Evolutionary conservation across 306 rosid genomes (phyloP), one percentile per base, ranked within the genome.

Genomic region (Malus asiatica): DNA sequence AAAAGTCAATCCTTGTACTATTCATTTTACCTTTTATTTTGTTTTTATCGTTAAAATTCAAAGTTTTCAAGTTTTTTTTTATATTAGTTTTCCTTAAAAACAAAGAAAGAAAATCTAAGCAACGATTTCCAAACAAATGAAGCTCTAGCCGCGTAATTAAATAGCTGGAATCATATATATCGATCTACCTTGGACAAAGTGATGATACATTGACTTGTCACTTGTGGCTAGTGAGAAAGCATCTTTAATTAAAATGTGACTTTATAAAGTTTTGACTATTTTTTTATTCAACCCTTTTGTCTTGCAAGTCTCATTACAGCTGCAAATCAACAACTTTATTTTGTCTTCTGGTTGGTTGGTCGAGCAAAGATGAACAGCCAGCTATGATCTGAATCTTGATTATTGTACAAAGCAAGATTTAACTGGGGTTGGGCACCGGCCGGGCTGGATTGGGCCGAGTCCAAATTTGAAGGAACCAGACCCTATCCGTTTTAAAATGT

Each of bases 271-370:
- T 45, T 64, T 72, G 75, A 81, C 71, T 66, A 65, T 44, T 63
- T 57, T 66, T 53, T 64, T 30, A 55, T 11, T 63, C 29, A n/a
- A 58, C 27, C 27, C 59, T 27, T 53, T 11, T 27, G 4, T 42
- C 22, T 30, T 18, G 66, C 53, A 35, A 22, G 72, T 40, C 51
- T 63, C 64, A 79, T 57, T 71, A 42, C 73, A 80, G 79, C 76
- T 80, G 79, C 67, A 68, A 22, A 55, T 70, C 23, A 42, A 44
- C 55, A 1, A 64, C 52, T 25, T 7, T 66, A 32, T 4, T 40
- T 10, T 4, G 20, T 59, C 38, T 40, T 52, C 30, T 45, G 30
- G 46, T 44, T 66, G 76, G 76, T 74, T 68, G 75, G 64, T 79
- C 42, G 76, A 78, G 69, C 57, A 46, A 63, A 62, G 42, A 63